Base-by-base conservation (phyloP, 2,329 filamentous ascomycete genomes). In the Didymellaceae sp. region DNA sequence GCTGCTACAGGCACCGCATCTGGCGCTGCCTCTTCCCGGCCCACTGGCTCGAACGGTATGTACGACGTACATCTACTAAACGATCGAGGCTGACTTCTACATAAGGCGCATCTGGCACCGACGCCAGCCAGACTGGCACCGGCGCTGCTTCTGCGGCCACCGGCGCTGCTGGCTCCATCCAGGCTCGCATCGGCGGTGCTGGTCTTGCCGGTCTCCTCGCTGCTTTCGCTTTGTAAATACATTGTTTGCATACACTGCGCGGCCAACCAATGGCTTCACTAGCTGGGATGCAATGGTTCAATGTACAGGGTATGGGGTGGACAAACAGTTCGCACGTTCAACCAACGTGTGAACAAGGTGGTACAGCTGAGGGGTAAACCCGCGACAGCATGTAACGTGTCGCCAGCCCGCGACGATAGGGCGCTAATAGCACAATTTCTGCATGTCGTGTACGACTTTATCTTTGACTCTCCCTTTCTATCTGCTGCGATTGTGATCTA, bases 201-300 rank as follows among this genome's bases (percentile, higher is more conserved):
- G 70, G 71, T 54, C 53, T 72, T 25, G 68, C 68, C 33, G 72
- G 71, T 56, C 65, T 74, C 46, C 49, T 74, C 45, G 72, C 68
- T 39, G 55, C 71, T 39, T 71, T 75, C 61, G 72, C 67, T 45
- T 66, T 74, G 64, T 74, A 72, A 54, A 62, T 55, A 7, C 34
- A 13, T 8, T 17, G 6, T 22, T 13, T 24, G 13, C 20, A 21
- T 7, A 14, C 4, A 18, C 3, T 18, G 33, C 17, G 13, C 28
- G 9, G 18, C 6, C 11, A 2, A 38, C 17, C 18, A 20, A 10
- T 13, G 3, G 18, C 30, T 24, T 9, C 32, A 22, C 24, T 26
- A 51, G 28, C 32, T 37, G 46, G 3, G 20, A 9, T 48, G 45
- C 5, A 21, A 7, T 50, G 20, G 30, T 25, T 35, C 46, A 44